A percentile compares a stretch with the other conserved stretches of the same genome.
Conservation (phyloP, 2,329 filamentous ascomycete species). For the Parascedosporium putredinis region DNA sequence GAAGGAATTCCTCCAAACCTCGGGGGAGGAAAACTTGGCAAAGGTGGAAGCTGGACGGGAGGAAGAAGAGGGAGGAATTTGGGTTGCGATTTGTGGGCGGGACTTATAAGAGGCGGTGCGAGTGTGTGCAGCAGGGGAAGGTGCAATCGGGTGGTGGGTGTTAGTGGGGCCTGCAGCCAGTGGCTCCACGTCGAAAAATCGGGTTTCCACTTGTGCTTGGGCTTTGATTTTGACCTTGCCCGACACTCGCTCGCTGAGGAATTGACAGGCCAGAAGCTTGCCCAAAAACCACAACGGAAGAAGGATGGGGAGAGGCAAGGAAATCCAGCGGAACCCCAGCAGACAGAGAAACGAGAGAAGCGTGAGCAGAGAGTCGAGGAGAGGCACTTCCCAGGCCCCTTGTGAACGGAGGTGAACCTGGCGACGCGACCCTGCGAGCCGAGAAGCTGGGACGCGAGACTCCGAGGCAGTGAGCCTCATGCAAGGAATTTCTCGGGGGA, state of each 20-base stretch:
- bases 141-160: background rate
- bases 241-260: background rate
- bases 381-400: too few relatives aligned
- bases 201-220: background rate
- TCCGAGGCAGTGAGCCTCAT: background rate
- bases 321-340: background rate
- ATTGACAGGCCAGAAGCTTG: background rate
- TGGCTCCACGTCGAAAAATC: background rate
- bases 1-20: background rate
- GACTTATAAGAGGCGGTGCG: slow-evolving; percentile 1
- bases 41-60: background rate
- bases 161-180: background rate
- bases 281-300: background rate
- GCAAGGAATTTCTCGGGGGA: background rate
- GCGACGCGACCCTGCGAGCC: background rate
- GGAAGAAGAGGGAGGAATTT: background rate
- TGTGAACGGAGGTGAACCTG: background rate
- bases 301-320: background rate
- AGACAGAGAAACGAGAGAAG: background rate
- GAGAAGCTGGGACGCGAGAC: background rate
- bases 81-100: background rate
- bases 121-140: background rate
- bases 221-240: too few relatives aligned
- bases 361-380: too few relatives aligned
- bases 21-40: background rate